Evolutionary conservation across 164 flowering plant genomes (phyloP), one percentile per base, ranked within the genome.

Genomic region (Magnolia sinica): DNA sequence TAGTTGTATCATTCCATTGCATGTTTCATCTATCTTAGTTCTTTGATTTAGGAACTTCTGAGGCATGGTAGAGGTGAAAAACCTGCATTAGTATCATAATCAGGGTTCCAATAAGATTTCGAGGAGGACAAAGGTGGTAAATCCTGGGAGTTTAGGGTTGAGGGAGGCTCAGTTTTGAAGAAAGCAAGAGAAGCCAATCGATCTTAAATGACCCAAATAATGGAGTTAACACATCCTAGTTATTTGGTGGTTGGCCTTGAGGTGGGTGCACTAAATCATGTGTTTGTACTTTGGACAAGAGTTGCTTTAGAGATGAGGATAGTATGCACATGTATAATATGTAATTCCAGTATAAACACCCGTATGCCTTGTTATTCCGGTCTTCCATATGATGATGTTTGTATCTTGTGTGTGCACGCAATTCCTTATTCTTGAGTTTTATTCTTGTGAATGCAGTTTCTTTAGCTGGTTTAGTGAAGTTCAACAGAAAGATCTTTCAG

Each of bases 381-480:
- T 18, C 49, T 68, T 50, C 29, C 7, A 16, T 55, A 11, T 11
- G 18, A 16, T 55, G 61, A 19, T 55, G 18, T 9, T 55, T 55
- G 61, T 55, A 55, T 55, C 61, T 55, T 55, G 61, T 16, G 71
- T 68, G 16, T 7, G 13, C 8, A 31, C 7, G 14, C 1, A 7
- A 49, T 50, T 70, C 73, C 24, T 70, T 18, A 49, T 70, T 10
- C 73, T 50, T 18, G 49, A 24, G 8, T 27, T 16, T 68, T 31
- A 31, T 68, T 50, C 16, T 81, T 3, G 68, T 14, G 50, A 9
- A 29, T 78, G 84, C 87, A 88, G 90, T 79, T 88, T 88, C 79
- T 88, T 88, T 78, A 80, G 75, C 73, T 88, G 90, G 90, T 88
- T 88, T 52, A 67, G 76, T 66, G 88, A 85, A 67, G 81, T 77